Evolutionary conservation across 805 yeast genomes (phyloP).

Genomic region (Peterozyma xylosa): DNA sequence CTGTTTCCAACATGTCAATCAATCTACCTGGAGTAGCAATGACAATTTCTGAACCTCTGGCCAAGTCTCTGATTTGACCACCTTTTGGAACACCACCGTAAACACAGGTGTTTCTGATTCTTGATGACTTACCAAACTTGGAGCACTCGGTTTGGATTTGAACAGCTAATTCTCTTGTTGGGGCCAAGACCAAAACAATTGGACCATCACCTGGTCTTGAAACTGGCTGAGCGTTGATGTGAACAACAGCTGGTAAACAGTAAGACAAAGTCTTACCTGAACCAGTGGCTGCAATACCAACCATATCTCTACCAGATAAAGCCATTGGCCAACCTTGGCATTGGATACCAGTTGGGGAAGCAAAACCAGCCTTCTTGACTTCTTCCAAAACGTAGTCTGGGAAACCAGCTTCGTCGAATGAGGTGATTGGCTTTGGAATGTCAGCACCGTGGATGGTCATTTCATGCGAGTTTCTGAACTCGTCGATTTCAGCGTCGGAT

Average conservation of each 20-base stretch:
- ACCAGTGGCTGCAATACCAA: conserved; percentile 98
- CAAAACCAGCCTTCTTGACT: conserved; percentile 89
- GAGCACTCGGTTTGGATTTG: conserved; percentile 95
- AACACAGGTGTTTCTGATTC: conserved; percentile 94
- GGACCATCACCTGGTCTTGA: conserved; percentile 96
- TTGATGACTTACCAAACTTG: conserved; percentile 85
- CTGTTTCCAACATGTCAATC: conserved; percentile 93
- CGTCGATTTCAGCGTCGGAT: conserved; percentile 61
- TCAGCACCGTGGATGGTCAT: conserved; percentile 81
- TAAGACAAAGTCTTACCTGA: conserved; percentile 97
- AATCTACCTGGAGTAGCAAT: conserved; percentile 99
- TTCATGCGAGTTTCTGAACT: conserved; percentile 75
- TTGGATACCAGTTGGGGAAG: conserved; percentile 91
- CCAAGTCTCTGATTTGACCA: conserved; percentile 92
- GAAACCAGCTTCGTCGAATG: conserved; percentile 96
- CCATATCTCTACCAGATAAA: conserved; percentile 95
- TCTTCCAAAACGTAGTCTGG: conserved; percentile 88
- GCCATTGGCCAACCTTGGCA: conserved; percentile 99
- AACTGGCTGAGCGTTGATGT: conserved; percentile 96
- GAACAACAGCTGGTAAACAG: conserved; percentile 95
- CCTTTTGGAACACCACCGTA: conserved; percentile 99
- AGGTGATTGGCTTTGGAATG: conserved; percentile 89
- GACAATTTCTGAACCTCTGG: conserved; percentile 91
- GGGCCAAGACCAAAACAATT: conserved; percentile 89
- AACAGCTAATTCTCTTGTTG: conserved; percentile 98